phyloP scores from a whole-genome alignment of 768 basidiomycete species.

The Epithele typhae region DNA sequence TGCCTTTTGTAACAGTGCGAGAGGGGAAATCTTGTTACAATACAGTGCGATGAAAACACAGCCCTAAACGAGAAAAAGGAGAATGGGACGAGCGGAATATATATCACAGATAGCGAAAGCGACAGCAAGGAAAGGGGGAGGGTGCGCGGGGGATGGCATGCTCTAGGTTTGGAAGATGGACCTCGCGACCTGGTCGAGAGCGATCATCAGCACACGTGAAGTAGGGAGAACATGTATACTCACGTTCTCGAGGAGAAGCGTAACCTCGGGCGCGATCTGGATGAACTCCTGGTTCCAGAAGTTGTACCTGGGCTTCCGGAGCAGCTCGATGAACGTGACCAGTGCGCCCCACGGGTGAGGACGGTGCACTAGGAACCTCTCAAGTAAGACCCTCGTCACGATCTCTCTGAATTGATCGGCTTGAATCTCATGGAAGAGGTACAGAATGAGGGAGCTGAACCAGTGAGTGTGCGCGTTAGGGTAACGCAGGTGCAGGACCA shows the following conservation, averaged over 20 bases:
- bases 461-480: slow-evolving; percentile 98
- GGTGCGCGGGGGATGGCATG: slow-evolving; percentile 23
- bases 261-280: slow-evolving; percentile 81
- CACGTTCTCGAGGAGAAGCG: slow-evolving; percentile 80
- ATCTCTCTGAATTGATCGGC: slow-evolving; percentile 77
- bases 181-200: slow-evolving; percentile 55
- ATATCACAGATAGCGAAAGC: slow-evolving; percentile 73
- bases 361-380: slow-evolving; percentile 89
- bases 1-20: slow-evolving; percentile 54
- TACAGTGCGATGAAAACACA: slow-evolving; percentile 64
- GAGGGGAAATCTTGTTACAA: slow-evolving; percentile 67
- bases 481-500: slow-evolving; percentile 93
- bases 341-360: slow-evolving; percentile 97
- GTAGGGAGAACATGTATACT: slow-evolving; percentile 27
- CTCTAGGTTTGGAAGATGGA: slow-evolving; percentile 77
- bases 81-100: slow-evolving; percentile 63
- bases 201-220: slow-evolving; percentile 47
- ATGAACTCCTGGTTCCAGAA: slow-evolving; percentile 90
- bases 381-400: slow-evolving; percentile 85
- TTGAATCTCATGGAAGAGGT: slow-evolving; percentile 79
- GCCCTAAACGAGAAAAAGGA: slow-evolving; percentile 42
- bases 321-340: slow-evolving; percentile 89
- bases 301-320: slow-evolving; percentile 85
- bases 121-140: slow-evolving; percentile 34
- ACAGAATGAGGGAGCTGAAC: slow-evolving; percentile 89